Conservation (phyloP, 345 rosid species). For the Aethionema arabicum region DNA sequence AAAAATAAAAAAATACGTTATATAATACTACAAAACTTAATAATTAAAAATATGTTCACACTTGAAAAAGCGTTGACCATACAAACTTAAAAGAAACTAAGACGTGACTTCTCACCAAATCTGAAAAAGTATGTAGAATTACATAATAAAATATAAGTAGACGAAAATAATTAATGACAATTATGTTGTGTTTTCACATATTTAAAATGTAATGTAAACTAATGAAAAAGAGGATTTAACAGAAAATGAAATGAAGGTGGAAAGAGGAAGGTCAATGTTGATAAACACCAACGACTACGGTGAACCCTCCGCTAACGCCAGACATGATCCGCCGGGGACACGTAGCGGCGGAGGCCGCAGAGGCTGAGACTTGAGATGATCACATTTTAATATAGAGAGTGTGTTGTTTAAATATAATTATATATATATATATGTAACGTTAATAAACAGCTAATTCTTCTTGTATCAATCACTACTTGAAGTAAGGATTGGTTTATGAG, state of each 20-base stretch:
- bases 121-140: conserved; percentile 4
- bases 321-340: conserved; percentile 53
- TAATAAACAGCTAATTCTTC: no score
- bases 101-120: conserved; percentile 15
- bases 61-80: conserved; percentile 31
- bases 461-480: no score
- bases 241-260: conserved; percentile 32
- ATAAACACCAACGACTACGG: conserved; percentile 51
- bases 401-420: no score
- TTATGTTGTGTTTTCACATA: no score
- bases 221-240: conserved; percentile 1
- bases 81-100: conserved; percentile 5
- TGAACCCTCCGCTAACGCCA: conserved; percentile 53
- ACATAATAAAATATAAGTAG: neutral
- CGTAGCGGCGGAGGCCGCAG: conserved; percentile 33
- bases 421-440: no score
- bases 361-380: conserved; percentile 21
- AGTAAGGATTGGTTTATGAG: no score
- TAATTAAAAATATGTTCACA: conserved; percentile 8
- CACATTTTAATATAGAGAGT: no score
- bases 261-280: conserved; percentile 48
- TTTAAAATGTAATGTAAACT: neutral
- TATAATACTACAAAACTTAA: neutral
- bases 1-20: neutral
- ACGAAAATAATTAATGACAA: no score